Evolutionary conservation across 2,329 filamentous ascomycete genomes (phyloP), one percentile per base, ranked within the genome.

Genomic region (Xylaria sp.): DNA sequence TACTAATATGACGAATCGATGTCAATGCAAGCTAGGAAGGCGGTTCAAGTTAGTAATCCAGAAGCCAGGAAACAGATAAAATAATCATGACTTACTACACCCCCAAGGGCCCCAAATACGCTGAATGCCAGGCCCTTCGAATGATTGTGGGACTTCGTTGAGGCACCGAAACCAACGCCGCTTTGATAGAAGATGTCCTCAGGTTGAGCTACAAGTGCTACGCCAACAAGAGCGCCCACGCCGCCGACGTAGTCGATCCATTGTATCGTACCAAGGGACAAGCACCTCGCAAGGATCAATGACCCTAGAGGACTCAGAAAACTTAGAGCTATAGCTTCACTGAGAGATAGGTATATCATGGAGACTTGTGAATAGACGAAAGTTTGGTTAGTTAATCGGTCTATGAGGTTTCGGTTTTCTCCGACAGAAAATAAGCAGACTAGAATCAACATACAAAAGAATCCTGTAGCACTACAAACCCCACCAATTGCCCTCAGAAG

Each of bases 381-480:
- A 12, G 13, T 18, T 54, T 54, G 12, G 49, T 54, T 18, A 54
- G 49, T 54, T 7, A 54, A 54, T 13, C 13, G 9, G 12, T 18
- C 18, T 54, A 15, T 54, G 12, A 18, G 31, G 18, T 33, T 54
- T 28, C 28, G 28, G 4, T 28, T 28, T 28, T 31, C 25, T 31
- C 10, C 15, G 13, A 15, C 15, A n/a, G 28, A 2, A 54, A 15
- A 54, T 12, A 31, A 25, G 31, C 31, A 33, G 10, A 54, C 23
- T 13, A 54, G 31, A 54, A 54, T 8, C 25, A 54, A 54, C 49
- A 7, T 54, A 54, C 49, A 54, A 54, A 54, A 54, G 23, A 54
- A 54, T 54, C 49, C 49, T 12, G 49, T 54, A 31, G 49, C 49
- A 31, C 49, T 54, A 25, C 12, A 28, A 31, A 33, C 49, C 12